Evolutionary conservation across 75 land plant genomes (phyloP).

Genomic region (Gnetum montanum): DNA sequence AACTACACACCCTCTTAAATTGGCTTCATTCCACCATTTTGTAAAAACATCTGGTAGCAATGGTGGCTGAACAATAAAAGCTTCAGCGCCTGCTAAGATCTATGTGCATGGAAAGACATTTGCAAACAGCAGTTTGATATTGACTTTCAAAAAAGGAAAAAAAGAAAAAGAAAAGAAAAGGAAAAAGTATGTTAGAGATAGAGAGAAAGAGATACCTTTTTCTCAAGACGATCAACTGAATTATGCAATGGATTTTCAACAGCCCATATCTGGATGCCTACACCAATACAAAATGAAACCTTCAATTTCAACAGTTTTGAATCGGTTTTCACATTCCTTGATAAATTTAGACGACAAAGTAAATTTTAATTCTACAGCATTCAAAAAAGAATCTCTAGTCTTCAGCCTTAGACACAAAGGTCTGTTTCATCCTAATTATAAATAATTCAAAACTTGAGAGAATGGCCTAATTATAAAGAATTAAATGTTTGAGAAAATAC

Average conservation of each 20-base stretch:
- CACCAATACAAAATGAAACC: conserved; percentile 10
- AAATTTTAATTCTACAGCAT: too few species aligned
- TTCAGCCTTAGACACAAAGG: neutral
- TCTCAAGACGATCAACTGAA: conserved; percentile 21
- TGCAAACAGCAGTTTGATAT: neutral
- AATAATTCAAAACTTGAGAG: neutral
- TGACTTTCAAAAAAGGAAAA: too few species aligned
- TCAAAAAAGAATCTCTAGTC: too few species aligned
- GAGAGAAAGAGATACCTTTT: conserved; percentile 21
- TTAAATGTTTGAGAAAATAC: too few species aligned
- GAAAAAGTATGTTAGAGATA: too few species aligned
- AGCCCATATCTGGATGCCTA: conserved; percentile 25
- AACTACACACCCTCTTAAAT: conserved; percentile 13
- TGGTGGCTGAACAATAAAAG: conserved; percentile 24
- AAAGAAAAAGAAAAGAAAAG: neutral
- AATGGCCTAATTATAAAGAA: too few species aligned
- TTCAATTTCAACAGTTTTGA: too few species aligned
- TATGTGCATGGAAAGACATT: neutral
- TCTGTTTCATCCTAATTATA: neutral
- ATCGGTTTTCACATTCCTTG: too few species aligned
- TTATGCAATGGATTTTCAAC: conserved; percentile 29
- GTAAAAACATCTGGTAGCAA: conserved; percentile 20
- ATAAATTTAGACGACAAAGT: too few species aligned
- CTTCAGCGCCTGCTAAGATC: conserved; percentile 25
- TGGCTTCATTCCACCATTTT: conserved; percentile 21